Base-by-base conservation (phyloP, 2,329 filamentous ascomycete genomes). In the Fusarium lateritium region DNA sequence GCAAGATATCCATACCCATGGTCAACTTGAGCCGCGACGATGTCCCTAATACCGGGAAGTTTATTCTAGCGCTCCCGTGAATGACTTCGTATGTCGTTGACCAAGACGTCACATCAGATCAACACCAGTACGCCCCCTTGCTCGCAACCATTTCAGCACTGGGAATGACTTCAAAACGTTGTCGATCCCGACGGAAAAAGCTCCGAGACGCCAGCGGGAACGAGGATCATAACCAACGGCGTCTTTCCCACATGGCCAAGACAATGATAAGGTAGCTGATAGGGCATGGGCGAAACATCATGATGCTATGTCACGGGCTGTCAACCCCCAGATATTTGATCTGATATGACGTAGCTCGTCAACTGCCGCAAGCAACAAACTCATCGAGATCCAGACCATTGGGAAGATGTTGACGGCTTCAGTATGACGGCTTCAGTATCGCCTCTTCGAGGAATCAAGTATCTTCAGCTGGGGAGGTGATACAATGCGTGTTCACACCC, bases 61-160 rank as follows among this genome's bases (percentile, higher is more conserved):
- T 53, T 67, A 51, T 38, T 46, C 58, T 70, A 70, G 67, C 67
- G 62, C 31, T 67, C 67, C 67, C 67, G 57, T 24, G 26, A 8
- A 60, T 54, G 62, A 43, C 21, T 19, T 43, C 42, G 33, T 52
- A 26, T 22, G 47, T 39, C 13, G 44, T 34, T 62, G 43, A 46
- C 61, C 47, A 47, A 61, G 54, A 62, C 53, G 50, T 65, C 51
- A 62, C 43, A 24, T 54, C 59, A 59, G 39, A 55, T 45, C 39
- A 57, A 51, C 34, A 60, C 19, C 42, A 58, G 22, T 36, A 66
- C 42, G 22, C 14, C 15, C 31, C 38, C 33, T 33, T 33, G 31
- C n/a, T 19, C n/a, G 21, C 14, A 15, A 57, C 31, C 57, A 11
- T 26, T 44, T 24, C 9, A 21, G 14, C 17, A 22, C 38, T 58